Evolutionary conservation across 495 filamentous ascomycete genomes (phyloP), one percentile per base, ranked within the genome.

Genomic region (Ascodesmis nigricans): DNA sequence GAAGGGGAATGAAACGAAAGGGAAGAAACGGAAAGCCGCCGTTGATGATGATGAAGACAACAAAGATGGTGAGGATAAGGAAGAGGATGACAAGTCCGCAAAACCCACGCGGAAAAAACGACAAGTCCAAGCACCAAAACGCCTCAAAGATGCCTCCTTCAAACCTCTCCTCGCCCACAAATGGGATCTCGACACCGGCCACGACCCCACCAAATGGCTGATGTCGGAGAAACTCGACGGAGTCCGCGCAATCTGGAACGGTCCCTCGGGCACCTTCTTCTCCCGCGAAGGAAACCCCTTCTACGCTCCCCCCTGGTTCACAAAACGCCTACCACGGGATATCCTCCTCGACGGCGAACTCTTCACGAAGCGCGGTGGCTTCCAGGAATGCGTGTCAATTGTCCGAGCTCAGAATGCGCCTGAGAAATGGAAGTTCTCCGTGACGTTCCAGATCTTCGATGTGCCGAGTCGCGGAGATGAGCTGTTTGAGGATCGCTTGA

Each of bases 221-320:
- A 36, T 47, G 14, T 52, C 49, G 1, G 49, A 52, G 29, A 52
- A 52, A 28, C 48, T 52, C 24, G 49, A 52, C 21, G 49, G 49
- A 2, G 49, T 52, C 7, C 48, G 49, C n/a, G 49, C 49, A 11
- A 44, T 45, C 38, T 52, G 49, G 49, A 43, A 52, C n/a, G 49
- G 49, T 7, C 15, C 6, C 24, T 30, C 14, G 11, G 37, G 42
- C 15, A 24, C 24, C 3, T 52, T 52, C 20, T 38, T 41, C 11
- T 45, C 40, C 29, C 41, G 49, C 1, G 44, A 52, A 32, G 49
- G 49, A 4, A 52, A 52, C 19, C 43, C 43, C 8, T 52, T 52
- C 38, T 52, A 48, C 19, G 49, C 49, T 4, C 49, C 49, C 3
- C 43, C 32, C 16, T 52, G 49, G 49, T 52, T 52, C 23, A 48